Evolutionary conservation across 352 stramenopile genomes (phyloP).

Genomic region (Phytophthora pluvialis): DNA sequence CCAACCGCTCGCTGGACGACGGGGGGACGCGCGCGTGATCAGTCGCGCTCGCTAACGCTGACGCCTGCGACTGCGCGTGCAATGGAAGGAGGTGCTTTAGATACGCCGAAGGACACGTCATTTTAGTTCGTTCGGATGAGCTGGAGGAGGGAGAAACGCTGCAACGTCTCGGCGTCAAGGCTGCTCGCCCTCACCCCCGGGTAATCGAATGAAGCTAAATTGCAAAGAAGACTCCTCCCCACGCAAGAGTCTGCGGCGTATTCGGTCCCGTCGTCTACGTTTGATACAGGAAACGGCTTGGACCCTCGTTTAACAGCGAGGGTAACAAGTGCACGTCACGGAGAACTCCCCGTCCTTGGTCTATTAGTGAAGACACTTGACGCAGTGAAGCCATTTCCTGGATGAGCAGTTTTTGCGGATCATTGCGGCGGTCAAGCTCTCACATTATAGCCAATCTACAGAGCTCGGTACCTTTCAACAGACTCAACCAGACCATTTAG

Average conservation of each 20-base stretch:
- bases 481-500: too few species aligned
- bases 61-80: slow-evolving; percentile 39
- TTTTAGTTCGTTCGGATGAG: slow-evolving; percentile 35
- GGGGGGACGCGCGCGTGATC: slow-evolving; percentile 30
- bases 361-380: too few species aligned
- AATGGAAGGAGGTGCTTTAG: slow-evolving; percentile 55
- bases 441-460: neutral
- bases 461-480: too few species aligned
- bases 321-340: too few species aligned
- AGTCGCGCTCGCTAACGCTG: slow-evolving; percentile 41
- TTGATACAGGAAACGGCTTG: slow-evolving; percentile 13
- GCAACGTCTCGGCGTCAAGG: slow-evolving; percentile 12
- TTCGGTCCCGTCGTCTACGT: slow-evolving; percentile 10
- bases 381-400: too few species aligned
- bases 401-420: neutral
- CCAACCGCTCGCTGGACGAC: slow-evolving; percentile 44
- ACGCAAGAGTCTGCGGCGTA: slow-evolving; percentile 12
- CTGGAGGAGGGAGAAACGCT: slow-evolving; percentile 28
- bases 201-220: slow-evolving; percentile 74
- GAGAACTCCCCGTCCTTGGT: too few species aligned
- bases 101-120: slow-evolving; percentile 68
- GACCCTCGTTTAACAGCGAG: neutral
- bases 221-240: slow-evolving; percentile 41
- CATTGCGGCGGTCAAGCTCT: neutral
- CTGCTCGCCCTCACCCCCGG: slow-evolving; percentile 9